phyloP scores from a whole-genome alignment of 2,329 filamentous ascomycete species.

The Fusarium ramigenum region DNA sequence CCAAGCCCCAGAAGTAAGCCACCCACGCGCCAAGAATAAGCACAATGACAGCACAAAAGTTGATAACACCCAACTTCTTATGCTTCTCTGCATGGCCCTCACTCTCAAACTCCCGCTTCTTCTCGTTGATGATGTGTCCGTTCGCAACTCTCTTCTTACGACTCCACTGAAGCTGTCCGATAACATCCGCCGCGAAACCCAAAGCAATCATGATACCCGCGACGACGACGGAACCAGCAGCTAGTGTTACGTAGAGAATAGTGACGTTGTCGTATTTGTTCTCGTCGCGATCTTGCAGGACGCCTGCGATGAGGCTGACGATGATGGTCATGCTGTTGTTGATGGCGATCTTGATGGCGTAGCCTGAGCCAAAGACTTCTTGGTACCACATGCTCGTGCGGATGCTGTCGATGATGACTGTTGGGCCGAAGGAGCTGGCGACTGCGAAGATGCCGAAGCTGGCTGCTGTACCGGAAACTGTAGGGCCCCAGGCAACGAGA shows the following conservation, averaged over 20 bases:
- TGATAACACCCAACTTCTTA: conserved; percentile 51
- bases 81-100: conserved; percentile 50
- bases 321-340: conserved; percentile 73
- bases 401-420: conserved; percentile 68
- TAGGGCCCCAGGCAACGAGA: conserved; percentile 61
- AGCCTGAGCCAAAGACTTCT: conserved; percentile 68
- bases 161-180: conserved; percentile 66
- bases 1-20: conserved; percentile 69
- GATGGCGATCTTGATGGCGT: conserved; percentile 68
- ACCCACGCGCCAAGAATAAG: conserved; percentile 62
- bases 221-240: conserved; percentile 59
- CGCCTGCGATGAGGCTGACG: conserved; percentile 64
- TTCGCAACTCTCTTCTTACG: conserved; percentile 60
- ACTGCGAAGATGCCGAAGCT: conserved; percentile 69
- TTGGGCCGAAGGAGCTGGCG: conserved; percentile 64
- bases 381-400: conserved; percentile 69
- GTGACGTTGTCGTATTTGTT: conserved; percentile 65
- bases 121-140: conserved; percentile 54
- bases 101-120: conserved; percentile 53
- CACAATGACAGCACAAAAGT: conserved; percentile 55
- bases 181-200: conserved; percentile 51
- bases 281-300: conserved; percentile 66
- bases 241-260: conserved; percentile 64
- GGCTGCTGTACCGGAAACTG: conserved; percentile 62
- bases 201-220: conserved; percentile 51